A percentile compares a stretch with the other conserved stretches of the same genome.
Evolutionary conservation across 2,329 filamentous ascomycete genomes (phyloP).

Genomic region (Colletotrichum navitas): DNA sequence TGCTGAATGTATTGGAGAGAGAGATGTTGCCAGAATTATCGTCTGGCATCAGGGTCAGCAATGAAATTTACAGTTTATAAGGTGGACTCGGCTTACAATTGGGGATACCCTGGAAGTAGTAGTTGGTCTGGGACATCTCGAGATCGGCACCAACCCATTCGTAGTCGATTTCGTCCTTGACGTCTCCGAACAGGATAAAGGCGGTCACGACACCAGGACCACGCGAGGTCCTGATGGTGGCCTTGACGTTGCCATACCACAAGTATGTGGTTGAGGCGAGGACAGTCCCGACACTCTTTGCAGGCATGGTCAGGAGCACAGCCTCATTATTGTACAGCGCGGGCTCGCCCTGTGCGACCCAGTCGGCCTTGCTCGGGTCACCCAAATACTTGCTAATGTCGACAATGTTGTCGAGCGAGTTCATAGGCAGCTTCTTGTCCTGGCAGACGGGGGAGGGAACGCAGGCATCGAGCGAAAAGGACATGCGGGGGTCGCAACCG

Average conservation of each 20-base stretch:
- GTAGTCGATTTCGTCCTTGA: slow-evolving; percentile 98
- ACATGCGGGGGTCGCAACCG: slow-evolving; percentile 91
- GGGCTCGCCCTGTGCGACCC: slow-evolving; percentile 87
- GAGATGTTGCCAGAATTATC: slow-evolving; percentile 80
- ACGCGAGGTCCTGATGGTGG: slow-evolving; percentile 85
- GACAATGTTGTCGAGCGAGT: slow-evolving; percentile 76
- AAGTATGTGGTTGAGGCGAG: slow-evolving; percentile 87
- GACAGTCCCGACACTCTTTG: slow-evolving; percentile 86
- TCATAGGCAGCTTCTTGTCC: slow-evolving; percentile 79
- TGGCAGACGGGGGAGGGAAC: slow-evolving; percentile 86
- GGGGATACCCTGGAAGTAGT: slow-evolving; percentile 94
- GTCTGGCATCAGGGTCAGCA: slow-evolving; percentile 63
- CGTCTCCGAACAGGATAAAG: slow-evolving; percentile 94
- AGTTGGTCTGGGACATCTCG: slow-evolving; percentile 88
- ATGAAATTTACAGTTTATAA: slow-evolving; percentile 23
- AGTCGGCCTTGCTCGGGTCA: slow-evolving; percentile 82
- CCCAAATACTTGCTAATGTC: slow-evolving; percentile 88
- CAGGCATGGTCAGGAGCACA: slow-evolving; percentile 89
- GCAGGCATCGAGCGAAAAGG: slow-evolving; percentile 86
- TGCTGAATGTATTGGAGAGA: slow-evolving; percentile 76
- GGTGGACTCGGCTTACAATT: slow-evolving; percentile 73
- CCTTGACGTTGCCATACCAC: slow-evolving; percentile 96
- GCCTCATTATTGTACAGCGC: slow-evolving; percentile 73
- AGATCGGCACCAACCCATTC: slow-evolving; percentile 91
- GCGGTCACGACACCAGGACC: slow-evolving; percentile 94